These are phyloP conservation scores for Solanum piurae DNA, from an alignment of 257 asterid species.

Conservation along the genomic window DNA sequence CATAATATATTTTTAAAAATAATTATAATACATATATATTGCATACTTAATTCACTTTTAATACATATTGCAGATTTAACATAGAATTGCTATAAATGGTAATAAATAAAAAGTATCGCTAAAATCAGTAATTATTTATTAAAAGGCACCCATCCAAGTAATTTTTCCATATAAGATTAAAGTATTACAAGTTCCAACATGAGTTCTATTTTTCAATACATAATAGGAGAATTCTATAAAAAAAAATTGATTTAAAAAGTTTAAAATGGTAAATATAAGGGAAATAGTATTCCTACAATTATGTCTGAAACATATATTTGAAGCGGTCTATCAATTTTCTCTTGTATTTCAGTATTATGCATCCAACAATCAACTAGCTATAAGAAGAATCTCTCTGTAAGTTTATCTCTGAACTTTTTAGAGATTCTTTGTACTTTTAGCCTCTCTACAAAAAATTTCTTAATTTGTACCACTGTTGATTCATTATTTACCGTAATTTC, in stretches of 20 bases:
- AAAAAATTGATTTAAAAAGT: background rate
- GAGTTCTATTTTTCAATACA: background rate
- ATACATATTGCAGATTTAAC: too few species aligned
- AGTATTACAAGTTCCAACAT: background rate
- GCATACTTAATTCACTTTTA: too few species aligned
- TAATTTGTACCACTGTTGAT: background rate
- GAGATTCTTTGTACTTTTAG: background rate
- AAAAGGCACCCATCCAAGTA: too few species aligned
- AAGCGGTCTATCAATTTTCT: background rate
- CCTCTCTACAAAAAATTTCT: background rate
- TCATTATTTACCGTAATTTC: background rate
- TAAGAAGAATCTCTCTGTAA: background rate
- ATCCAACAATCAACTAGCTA: background rate
- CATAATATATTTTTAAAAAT: too few species aligned
- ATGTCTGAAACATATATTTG: background rate
- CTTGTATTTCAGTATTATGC: background rate
- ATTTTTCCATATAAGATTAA: too few species aligned
- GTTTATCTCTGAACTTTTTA: background rate
- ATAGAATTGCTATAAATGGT: too few species aligned
- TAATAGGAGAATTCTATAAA: background rate
- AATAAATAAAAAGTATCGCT: too few species aligned
- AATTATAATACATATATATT: too few species aligned
- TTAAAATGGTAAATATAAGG: background rate
- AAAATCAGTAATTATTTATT: too few species aligned
- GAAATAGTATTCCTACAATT: background rate